Evolutionary conservation across 2,329 filamentous ascomycete species (phyloP), one percentile per base, ranked within the genome.

Genomic region (Pseudogymnoascus sp.): DNA sequence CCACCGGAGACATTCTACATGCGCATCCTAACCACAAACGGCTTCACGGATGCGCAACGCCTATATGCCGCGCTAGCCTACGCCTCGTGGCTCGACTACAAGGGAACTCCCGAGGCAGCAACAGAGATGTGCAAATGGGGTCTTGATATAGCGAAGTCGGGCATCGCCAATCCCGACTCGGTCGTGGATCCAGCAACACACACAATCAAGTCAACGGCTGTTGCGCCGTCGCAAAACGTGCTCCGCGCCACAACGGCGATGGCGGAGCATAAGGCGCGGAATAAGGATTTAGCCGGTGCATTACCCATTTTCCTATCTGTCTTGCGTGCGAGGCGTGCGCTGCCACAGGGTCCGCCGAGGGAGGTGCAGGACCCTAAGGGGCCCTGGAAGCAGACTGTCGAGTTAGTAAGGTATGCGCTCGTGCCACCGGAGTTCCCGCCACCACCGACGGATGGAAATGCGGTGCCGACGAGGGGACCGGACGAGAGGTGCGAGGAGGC

Each of bases 251-350:
- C 90, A 37, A 96, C 91, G 0, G 87, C 88, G 11, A 78, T 95
- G 1, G 92, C 89, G 3, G 87, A 87, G 12, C 89, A 94, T 74
- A 84, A 87, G 66, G 93, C 92, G 6, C 81, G 84, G 47, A 80
- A 78, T 61, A 87, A 84, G 16, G 82, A 91, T 65, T 70, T 91
- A 16, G 74, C 83, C 6, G 75, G 79, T 3, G 90, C 93, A 1
- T 81, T 97, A 1, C 90, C 93, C 2, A 89, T 96, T 59, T 88
- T 96, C 68, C 80, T 96, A 39, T 96, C 91, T 28, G 78, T 96
- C 47, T 84, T 97, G 9, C 86, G 90, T 65, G 89, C 91, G 7
- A 85, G 91, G 22, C 85, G 89, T 73, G 86, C 68, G 70, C 85
- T 76, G 54, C 80, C 75, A 60, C 70, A 47, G 69, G 7, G 68